Evolutionary conservation across 257 asterid genomes (phyloP).

Genomic region (Nicotiana noctiflora): DNA sequence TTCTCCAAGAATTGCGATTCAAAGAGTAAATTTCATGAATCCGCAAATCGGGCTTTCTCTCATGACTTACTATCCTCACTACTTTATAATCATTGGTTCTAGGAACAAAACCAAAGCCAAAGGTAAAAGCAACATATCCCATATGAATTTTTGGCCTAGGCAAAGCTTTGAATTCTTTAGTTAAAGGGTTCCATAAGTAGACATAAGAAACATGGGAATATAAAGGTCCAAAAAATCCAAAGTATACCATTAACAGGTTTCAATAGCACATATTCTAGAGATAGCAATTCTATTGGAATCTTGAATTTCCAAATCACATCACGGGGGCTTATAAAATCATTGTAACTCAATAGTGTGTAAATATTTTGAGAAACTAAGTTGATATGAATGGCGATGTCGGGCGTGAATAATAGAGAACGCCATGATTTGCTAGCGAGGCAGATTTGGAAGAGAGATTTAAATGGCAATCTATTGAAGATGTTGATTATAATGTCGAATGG

Average conservation of each 20-base stretch:
- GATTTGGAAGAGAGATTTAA: background rate
- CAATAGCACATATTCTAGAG: background rate
- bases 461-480: background rate
- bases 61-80: background rate
- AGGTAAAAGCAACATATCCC: background rate
- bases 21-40: background rate
- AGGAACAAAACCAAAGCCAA: background rate
- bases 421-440: background rate
- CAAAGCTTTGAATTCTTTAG: background rate
- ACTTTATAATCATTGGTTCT: background rate
- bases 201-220: background rate
- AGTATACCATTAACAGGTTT: background rate
- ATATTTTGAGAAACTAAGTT: background rate
- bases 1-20: background rate
- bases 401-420: background rate
- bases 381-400: background rate
- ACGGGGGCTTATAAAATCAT: background rate
- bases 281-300: background rate
- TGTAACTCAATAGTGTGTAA: background rate
- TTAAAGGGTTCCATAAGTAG: background rate
- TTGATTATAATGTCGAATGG: background rate
- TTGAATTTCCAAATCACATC: background rate
- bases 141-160: background rate
- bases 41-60: accelerated
- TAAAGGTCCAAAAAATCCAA: background rate